Evolutionary conservation across 73 alveolate genomes (phyloP).

Genomic region (Tetrahymena thermophila): DNA sequence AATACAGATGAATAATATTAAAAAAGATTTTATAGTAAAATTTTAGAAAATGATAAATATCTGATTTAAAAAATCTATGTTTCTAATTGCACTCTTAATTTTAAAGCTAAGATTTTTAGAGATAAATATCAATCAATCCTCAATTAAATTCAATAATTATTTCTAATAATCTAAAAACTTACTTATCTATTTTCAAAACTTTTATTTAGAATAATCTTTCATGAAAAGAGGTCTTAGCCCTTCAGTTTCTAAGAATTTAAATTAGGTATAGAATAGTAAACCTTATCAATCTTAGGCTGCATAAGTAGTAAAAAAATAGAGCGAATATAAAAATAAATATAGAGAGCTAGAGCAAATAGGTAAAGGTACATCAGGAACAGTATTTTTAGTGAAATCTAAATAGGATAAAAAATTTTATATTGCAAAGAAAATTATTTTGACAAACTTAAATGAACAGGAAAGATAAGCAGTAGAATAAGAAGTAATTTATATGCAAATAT

Average conservation of each 20-base stretch:
- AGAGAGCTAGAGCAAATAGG: neutral
- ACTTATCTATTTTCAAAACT: neutral
- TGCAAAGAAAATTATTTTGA: conserved; percentile 75
- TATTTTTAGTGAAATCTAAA: conserved; percentile 47
- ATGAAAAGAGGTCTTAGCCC: neutral
- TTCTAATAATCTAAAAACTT: neutral
- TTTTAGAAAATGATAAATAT: neutral
- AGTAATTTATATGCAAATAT: conserved; percentile 30
- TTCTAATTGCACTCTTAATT: too few species aligned
- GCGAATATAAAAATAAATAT: neutral
- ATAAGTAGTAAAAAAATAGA: neutral
- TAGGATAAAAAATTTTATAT: conserved; percentile 37
- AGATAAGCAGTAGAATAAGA: conserved; percentile 61
- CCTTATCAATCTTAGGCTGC: neutral
- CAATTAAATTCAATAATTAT: neutral
- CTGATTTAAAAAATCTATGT: neutral
- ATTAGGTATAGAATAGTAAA: neutral
- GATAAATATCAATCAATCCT: neutral
- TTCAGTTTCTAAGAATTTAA: neutral
- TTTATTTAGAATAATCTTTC: neutral
- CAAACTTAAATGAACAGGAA: conserved; percentile 55
- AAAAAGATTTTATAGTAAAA: neutral
- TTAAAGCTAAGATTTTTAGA: neutral
- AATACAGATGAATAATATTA: neutral
- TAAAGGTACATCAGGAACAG: conserved; percentile 46